Percentiles rank a stretch among this genome's conserved stretches.
These are phyloP conservation scores for Fusarium sp. DNA, from an alignment of 2,329 filamentous ascomycete genomes.

Conservation along the genomic window DNA sequence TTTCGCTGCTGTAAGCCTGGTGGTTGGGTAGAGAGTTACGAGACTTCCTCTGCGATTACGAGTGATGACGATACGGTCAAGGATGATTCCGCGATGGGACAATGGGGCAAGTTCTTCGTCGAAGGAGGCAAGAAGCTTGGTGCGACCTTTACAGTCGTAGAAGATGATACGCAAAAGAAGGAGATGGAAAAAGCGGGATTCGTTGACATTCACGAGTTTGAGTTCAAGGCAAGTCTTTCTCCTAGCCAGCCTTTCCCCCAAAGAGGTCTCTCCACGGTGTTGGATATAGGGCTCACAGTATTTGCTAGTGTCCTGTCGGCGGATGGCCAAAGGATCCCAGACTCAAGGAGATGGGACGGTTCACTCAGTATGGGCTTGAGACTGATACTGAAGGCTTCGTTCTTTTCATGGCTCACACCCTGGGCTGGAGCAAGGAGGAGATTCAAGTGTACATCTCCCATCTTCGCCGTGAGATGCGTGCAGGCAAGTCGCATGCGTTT, in stretches of 20 bases:
- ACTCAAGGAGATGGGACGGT: neutral
- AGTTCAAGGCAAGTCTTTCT: constrained; percentile 1
- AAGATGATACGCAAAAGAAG: constrained; percentile 11
- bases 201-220: constrained; percentile 12
- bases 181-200: constrained; percentile 21
- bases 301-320: neutral
- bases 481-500: neutral
- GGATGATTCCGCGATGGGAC: constrained; percentile 6
- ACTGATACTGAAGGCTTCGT: neutral
- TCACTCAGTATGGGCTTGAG: neutral
- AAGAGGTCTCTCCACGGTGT: neutral
- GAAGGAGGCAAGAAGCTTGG: constrained; percentile 22
- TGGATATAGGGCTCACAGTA: neutral
- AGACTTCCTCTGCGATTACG: constrained; percentile 10
- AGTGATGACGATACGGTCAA: constrained; percentile 20
- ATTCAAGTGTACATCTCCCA: neutral
- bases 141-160: constrained; percentile 6
- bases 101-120: constrained; percentile 28
- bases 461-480: neutral
- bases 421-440: constrained; percentile 1
- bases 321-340: neutral
- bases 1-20: constrained; percentile 17
- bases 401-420: neutral
- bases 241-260: neutral
- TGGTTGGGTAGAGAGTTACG: constrained; percentile 22